Percentiles rank a stretch among this genome's conserved stretches.
Evolutionary conservation across 768 basidiomycete genomes (phyloP).

Genomic region (Pleurotus platypus): DNA sequence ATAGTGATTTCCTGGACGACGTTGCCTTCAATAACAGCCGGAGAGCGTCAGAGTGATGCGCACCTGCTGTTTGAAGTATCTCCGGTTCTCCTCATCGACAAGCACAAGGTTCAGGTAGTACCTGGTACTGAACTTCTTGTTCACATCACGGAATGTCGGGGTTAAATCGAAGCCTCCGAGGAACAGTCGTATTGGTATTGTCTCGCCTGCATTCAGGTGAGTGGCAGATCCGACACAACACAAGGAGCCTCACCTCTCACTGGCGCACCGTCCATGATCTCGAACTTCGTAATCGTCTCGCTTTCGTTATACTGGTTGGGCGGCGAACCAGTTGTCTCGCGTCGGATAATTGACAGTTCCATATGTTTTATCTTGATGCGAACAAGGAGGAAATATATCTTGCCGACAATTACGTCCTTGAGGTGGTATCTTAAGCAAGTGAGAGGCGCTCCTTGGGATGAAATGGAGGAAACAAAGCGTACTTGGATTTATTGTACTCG

Average conservation of each 20-base stretch:
- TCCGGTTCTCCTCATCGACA: conserved; percentile 95
- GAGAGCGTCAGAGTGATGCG: conserved; percentile 11
- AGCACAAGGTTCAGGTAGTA: conserved; percentile 98
- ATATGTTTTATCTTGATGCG: conserved; percentile 99
- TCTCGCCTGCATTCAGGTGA: conserved; percentile 66
- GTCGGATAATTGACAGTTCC: conserved; percentile 96
- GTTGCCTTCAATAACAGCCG: background rate
- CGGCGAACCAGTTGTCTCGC: conserved; percentile 94
- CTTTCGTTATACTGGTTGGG: conserved; percentile 99
- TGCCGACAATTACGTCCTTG: conserved; percentile 98
- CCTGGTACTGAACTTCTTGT: conserved; percentile 97
- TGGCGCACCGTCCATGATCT: conserved; percentile 98
- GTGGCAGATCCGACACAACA: background rate
- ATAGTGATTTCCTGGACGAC: conserved; percentile 73
- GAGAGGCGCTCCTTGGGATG: background rate
- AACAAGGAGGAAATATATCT: conserved; percentile 98
- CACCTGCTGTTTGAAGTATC: conserved; percentile 97
- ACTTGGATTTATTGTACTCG: conserved; percentile 99
- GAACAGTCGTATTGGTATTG: conserved; percentile 96
- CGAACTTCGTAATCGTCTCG: conserved; percentile 98
- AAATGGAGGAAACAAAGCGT: conserved; percentile 22
- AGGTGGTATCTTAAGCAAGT: conserved; percentile 77
- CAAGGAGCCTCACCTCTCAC: conserved; percentile 66
- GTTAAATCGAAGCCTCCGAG: conserved; percentile 98
- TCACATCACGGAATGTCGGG: conserved; percentile 97